Evolutionary conservation across 23 red algal species (phyloP).

Genomic region (Gracilaria caudata): DNA sequence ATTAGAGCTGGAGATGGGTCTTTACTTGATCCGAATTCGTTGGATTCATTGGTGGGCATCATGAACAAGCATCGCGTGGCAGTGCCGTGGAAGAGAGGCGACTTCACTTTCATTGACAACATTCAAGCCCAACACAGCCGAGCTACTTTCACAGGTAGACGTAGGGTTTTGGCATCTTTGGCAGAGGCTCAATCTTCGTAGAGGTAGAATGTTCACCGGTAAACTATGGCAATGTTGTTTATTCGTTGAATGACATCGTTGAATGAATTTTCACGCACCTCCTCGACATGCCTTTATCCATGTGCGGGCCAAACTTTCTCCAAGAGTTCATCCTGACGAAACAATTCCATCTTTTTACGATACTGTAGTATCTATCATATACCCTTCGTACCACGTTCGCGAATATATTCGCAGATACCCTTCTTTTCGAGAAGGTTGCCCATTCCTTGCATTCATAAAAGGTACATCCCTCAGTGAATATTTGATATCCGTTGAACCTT

Average conservation of each 20-base stretch:
- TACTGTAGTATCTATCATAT: too few relatives aligned
- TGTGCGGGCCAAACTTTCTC: too few relatives aligned
- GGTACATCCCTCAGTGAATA: too few relatives aligned
- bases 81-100: conserved; percentile 73
- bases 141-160: conserved; percentile 55
- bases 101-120: conserved; percentile 85
- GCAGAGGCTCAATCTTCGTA: conserved; percentile 16
- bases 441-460: too few relatives aligned
- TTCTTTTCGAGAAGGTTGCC: too few relatives aligned
- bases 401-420: too few relatives aligned
- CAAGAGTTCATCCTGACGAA: too few relatives aligned
- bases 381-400: too few relatives aligned
- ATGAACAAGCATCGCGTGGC: conserved; percentile 54
- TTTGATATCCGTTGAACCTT: too few relatives aligned
- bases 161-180: conserved; percentile 75
- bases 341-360: too few relatives aligned
- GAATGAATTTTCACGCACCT: background rate
- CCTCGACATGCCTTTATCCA: too few relatives aligned
- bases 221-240: background rate
- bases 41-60: conserved; percentile 30
- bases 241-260: background rate
- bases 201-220: background rate
- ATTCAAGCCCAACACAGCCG: conserved; percentile 70
- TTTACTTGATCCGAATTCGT: conserved; percentile 19
- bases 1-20: conserved; percentile 62